These are phyloP conservation scores for Albophoma yamanashiensis DNA, from an alignment of 2,329 filamentous ascomycete genomes.

Conservation along the genomic window DNA sequence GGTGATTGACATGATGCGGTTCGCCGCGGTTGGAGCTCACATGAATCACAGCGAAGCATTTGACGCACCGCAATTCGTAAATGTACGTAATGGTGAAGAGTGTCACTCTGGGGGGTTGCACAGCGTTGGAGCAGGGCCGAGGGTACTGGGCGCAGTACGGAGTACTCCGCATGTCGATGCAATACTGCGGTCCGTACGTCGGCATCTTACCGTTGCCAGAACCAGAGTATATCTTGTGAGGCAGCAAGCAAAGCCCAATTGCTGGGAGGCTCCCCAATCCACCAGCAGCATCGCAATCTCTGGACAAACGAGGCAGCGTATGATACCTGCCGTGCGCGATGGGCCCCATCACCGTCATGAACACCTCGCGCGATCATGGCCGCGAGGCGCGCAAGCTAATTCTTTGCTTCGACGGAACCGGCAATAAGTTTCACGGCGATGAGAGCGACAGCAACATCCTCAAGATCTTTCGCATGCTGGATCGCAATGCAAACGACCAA, in stretches of 20 bases:
- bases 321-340: conserved; percentile 2
- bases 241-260: neutral
- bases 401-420: conserved; percentile 53
- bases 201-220: neutral
- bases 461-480: conserved; percentile 61
- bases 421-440: conserved; percentile 53
- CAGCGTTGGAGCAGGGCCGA: neutral
- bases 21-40: neutral
- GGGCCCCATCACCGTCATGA: conserved; percentile 4
- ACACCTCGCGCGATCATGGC: conserved; percentile 3
- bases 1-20: neutral
- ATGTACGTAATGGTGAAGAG: neutral
- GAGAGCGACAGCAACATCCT: conserved; percentile 56
- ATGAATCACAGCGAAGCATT: neutral
- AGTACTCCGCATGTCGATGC: neutral
- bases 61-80: neutral
- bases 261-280: conserved; percentile 6
- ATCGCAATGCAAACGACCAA: conserved; percentile 50
- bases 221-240: neutral
- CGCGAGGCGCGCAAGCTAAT: conserved; percentile 35
- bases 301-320: neutral
- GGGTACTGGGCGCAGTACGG: no score
- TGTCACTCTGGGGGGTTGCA: neutral
- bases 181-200: neutral
- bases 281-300: conserved; percentile 1